Evolutionary conservation across 1,139 yeast species (phyloP).

Genomic region (Nadsonia commutata): DNA sequence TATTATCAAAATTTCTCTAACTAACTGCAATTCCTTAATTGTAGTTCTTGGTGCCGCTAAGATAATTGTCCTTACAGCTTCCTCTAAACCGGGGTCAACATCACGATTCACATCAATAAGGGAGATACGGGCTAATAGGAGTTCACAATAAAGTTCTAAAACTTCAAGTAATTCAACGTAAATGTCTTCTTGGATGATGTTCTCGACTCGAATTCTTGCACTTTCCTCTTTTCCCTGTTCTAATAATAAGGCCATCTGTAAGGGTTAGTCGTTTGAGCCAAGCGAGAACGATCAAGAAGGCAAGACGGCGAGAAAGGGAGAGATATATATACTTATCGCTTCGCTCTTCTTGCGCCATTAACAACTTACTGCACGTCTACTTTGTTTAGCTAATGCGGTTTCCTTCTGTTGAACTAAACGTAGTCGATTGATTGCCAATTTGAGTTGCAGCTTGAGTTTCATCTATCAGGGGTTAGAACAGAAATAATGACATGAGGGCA

Average conservation of each 20-base stretch:
- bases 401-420: slow-evolving; percentile 73
- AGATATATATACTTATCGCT: slow-evolving; percentile 24
- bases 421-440: slow-evolving; percentile 70
- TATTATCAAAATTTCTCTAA: slow-evolving; percentile 46
- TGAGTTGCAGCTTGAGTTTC: slow-evolving; percentile 53
- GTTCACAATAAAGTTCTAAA: slow-evolving; percentile 71
- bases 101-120: slow-evolving; percentile 31
- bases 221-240: slow-evolving; percentile 63
- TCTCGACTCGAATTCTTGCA: slow-evolving; percentile 75
- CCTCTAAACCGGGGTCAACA: slow-evolving; percentile 53
- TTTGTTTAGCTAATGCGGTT: slow-evolving; percentile 68
- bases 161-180: slow-evolving; percentile 69
- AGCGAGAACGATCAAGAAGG: too few relatives aligned
- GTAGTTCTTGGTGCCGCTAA: slow-evolving; percentile 64
- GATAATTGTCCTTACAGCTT: slow-evolving; percentile 59
- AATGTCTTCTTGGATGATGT: slow-evolving; percentile 72
- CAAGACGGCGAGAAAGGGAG: too few relatives aligned
- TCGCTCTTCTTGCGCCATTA: too few relatives aligned
- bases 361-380: too few relatives aligned
- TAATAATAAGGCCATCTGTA: slow-evolving; percentile 59
- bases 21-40: slow-evolving; percentile 49
- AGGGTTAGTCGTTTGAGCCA: too few relatives aligned
- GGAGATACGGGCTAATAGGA: slow-evolving; percentile 60
- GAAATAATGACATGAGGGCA: too few relatives aligned
- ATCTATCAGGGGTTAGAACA: too few relatives aligned